These are phyloP conservation scores for Paramecium sonneborni DNA, from an alignment of 73 alveolate species.

Conservation along the genomic window DNA sequence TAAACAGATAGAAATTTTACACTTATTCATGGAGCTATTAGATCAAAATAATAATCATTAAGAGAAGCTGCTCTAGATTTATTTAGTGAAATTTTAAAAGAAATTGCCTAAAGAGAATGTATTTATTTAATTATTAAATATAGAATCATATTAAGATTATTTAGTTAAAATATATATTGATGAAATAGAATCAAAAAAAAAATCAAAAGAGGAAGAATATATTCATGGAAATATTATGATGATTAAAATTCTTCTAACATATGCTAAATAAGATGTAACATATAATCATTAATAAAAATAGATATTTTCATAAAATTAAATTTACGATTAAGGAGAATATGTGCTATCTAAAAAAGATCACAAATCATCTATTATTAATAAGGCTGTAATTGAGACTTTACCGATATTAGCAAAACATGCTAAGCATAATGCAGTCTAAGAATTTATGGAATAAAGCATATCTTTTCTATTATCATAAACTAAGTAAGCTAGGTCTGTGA, in stretches of 20 bases:
- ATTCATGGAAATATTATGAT: conserved; percentile 60
- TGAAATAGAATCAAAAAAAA: not conserved
- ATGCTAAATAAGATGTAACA: conserved; percentile 53
- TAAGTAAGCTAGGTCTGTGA: not conserved
- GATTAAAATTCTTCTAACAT: conserved; percentile 43
- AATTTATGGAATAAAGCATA: conserved; percentile 37
- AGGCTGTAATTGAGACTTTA: conserved; percentile 57
- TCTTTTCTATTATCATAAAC: conserved; percentile 14
- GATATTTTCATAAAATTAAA: not conserved
- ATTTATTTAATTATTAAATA: not conserved
- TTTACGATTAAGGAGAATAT: conserved; percentile 31
- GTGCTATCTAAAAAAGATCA: conserved; percentile 60
- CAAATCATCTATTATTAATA: conserved; percentile 18
- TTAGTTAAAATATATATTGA: not conserved
- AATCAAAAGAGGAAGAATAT: conserved; percentile 37
- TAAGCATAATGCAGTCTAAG: not conserved
- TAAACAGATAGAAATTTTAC: not conserved
- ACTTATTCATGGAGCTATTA: not conserved
- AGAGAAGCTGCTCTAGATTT: conserved; percentile 66
- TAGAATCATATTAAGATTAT: conserved; percentile 8
- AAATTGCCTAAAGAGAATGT: conserved; percentile 58
- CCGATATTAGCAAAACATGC: conserved; percentile 60
- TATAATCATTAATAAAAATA: not conserved
- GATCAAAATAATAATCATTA: conserved; percentile 25
- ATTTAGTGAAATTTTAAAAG: conserved; percentile 34